Evolutionary conservation across 2,329 filamentous ascomycete species (phyloP).

Genomic region (Monilinia fructigena): DNA sequence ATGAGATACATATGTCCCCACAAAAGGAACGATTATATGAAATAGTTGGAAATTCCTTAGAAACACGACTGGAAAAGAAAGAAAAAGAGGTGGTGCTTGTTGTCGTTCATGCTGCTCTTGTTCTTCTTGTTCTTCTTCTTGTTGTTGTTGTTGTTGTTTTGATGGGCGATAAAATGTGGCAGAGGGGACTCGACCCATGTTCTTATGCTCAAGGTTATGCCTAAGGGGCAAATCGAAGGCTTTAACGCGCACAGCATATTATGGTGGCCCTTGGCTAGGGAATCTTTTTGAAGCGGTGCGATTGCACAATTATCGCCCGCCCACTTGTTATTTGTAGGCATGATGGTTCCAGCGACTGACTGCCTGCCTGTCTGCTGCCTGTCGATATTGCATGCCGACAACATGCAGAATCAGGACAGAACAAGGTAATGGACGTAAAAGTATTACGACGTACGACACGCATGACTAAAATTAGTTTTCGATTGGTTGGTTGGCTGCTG

Average conservation of each 20-base stretch:
- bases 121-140: background rate
- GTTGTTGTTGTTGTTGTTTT: background rate
- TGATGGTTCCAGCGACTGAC: background rate
- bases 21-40: conserved; percentile 19
- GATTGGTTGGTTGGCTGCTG: background rate
- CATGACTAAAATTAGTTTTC: background rate
- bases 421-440: background rate
- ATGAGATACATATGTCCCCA: conserved; percentile 3
- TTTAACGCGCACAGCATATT: conserved; percentile 11
- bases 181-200: background rate
- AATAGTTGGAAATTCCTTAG: conserved; percentile 1
- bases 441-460: background rate
- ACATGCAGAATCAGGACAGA: conserved; percentile 11
- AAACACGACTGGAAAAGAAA: conserved; percentile 6
- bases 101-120: too few species aligned
- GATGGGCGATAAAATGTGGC: background rate
- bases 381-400: background rate
- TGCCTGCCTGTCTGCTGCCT: background rate
- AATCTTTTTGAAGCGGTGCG: background rate
- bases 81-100: background rate
- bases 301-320: conserved; percentile 18
- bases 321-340: background rate
- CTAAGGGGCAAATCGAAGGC: background rate
- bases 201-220: background rate
- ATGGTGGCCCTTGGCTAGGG: conserved; percentile 3